phyloP scores from a whole-genome alignment of 768 basidiomycete species.

The Termitomyces sp. region DNA sequence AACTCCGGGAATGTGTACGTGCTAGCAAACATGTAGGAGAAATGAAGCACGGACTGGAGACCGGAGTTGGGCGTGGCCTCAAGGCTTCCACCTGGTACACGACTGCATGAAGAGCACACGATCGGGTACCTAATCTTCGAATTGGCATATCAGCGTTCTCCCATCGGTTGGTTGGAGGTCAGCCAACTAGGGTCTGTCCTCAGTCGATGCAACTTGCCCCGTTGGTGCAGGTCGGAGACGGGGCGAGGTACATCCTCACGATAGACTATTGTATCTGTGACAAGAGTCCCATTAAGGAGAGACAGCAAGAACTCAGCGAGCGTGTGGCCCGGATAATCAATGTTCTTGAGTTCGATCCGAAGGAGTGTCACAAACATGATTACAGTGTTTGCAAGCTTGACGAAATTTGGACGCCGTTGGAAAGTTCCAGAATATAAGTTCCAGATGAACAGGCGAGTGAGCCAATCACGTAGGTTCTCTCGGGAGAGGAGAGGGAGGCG shows the following conservation, averaged over 20 bases:
- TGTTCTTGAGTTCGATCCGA: conserved; percentile 24
- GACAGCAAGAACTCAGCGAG: conserved; percentile 29
- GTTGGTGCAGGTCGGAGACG: conserved; percentile 18
- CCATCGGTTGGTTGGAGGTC: conserved; percentile 13
- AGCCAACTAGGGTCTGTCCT: not conserved
- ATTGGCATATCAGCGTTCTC: conserved; percentile 2
- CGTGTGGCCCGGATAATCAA: conserved; percentile 36
- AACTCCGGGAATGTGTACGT: not conserved
- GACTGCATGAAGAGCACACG: not conserved
- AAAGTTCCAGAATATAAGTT: conserved; percentile 25
- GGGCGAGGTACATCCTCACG: conserved; percentile 24
- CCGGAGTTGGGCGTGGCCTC: not conserved
- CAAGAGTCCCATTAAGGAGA: conserved; percentile 23
- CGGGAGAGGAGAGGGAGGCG: conserved; percentile 18
- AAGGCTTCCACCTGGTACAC: not conserved
- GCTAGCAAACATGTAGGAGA: not conserved
- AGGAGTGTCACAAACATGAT: conserved; percentile 30
- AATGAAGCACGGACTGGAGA: not conserved
- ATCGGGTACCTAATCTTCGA: not conserved
- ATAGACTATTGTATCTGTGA: conserved; percentile 26
- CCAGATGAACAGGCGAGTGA: conserved; percentile 30
- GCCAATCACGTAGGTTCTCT: conserved; percentile 29
- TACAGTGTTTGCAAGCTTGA: conserved; percentile 32
- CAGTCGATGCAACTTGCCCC: conserved; percentile 21
- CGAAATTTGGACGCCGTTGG: conserved; percentile 18